phyloP scores from a whole-genome alignment of 2,329 filamentous ascomycete genomes.

The Fusarium mundagurra region DNA sequence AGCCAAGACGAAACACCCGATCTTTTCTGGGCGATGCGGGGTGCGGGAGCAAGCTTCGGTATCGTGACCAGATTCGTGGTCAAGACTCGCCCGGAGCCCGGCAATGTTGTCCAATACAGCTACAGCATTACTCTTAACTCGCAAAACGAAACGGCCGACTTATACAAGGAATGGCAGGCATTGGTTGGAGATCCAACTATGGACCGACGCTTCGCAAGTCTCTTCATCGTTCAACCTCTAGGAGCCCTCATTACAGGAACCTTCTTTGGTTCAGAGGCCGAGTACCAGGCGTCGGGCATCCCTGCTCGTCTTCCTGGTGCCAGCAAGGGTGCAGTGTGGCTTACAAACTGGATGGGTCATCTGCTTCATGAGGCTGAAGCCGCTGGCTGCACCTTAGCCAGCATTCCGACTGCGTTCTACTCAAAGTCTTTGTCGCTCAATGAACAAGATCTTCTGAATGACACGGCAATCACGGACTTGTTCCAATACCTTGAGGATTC shows the following conservation, averaged over 20 bases:
- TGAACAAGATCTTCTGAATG: slow-evolving; percentile 57
- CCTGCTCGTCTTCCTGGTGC: slow-evolving; percentile 55
- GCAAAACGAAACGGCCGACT: slow-evolving; percentile 56
- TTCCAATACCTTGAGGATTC: slow-evolving; percentile 63
- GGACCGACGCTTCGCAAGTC: slow-evolving; percentile 66
- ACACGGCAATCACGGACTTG: slow-evolving; percentile 56
- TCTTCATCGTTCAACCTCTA: slow-evolving; percentile 64
- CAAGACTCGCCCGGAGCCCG: slow-evolving; percentile 65
- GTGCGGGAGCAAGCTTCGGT: slow-evolving; percentile 66
- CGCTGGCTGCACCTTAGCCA: slow-evolving; percentile 57
- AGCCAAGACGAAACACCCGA: slow-evolving; percentile 60
- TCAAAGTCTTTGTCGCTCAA: slow-evolving; percentile 67
- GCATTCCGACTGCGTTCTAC: slow-evolving; percentile 62
- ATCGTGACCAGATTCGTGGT: slow-evolving; percentile 67
- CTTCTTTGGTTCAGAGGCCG: slow-evolving; percentile 67
- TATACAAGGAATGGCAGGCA: slow-evolving; percentile 68
- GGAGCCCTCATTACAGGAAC: slow-evolving; percentile 67
- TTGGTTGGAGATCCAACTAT: slow-evolving; percentile 64
- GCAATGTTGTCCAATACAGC: slow-evolving; percentile 66
- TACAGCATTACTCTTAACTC: slow-evolving; percentile 63
- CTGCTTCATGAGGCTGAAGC: slow-evolving; percentile 63
- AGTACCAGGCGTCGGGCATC: slow-evolving; percentile 64
- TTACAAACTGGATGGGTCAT: slow-evolving; percentile 71
- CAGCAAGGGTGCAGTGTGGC: slow-evolving; percentile 54
- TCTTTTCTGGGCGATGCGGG: slow-evolving; percentile 66